Evolutionary conservation across 176 grass and related monocot genomes (phyloP).

Genomic region (Musa beccarii): DNA sequence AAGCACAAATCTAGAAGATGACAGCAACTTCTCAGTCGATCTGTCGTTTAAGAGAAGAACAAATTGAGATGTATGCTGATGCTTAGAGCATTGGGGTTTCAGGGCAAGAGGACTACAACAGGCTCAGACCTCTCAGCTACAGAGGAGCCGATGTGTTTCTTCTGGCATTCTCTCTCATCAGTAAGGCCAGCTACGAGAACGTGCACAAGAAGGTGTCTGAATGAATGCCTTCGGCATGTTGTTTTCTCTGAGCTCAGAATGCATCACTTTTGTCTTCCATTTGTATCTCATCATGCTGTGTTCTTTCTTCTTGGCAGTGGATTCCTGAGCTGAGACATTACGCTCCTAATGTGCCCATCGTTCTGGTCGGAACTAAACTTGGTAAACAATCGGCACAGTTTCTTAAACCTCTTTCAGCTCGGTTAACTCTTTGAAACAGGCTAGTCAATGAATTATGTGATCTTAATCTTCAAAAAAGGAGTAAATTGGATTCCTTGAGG

Average conservation of each 20-base stretch:
- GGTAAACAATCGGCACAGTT: background rate
- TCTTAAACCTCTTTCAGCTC: background rate
- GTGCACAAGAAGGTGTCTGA: conserved; percentile 10
- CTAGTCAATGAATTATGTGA: too few relatives aligned
- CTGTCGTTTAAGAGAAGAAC: background rate
- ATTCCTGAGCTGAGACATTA: conserved; percentile 16
- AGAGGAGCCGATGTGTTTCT: conserved; percentile 21
- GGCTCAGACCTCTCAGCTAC: conserved; percentile 15
- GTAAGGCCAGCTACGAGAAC: conserved; percentile 22
- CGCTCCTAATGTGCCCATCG: conserved; percentile 17
- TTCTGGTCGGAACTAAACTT: conserved; percentile 21
- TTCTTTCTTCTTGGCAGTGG: conserved; percentile 7
- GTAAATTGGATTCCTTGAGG: background rate
- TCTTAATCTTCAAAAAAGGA: background rate
- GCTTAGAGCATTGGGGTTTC: background rate
- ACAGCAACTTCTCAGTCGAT: background rate
- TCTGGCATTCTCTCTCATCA: conserved; percentile 19
- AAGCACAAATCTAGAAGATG: too few relatives aligned
- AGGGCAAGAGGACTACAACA: conserved; percentile 24
- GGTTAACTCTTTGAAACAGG: too few relatives aligned
- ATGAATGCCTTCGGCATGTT: too few relatives aligned
- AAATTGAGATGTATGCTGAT: background rate
- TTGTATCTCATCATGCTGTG: background rate
- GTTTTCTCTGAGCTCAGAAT: too few relatives aligned
- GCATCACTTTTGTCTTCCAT: background rate